These are phyloP conservation scores for Ophiostoma australiae DNA, from an alignment of 2,329 filamentous ascomycete species.

Conservation along the genomic window DNA sequence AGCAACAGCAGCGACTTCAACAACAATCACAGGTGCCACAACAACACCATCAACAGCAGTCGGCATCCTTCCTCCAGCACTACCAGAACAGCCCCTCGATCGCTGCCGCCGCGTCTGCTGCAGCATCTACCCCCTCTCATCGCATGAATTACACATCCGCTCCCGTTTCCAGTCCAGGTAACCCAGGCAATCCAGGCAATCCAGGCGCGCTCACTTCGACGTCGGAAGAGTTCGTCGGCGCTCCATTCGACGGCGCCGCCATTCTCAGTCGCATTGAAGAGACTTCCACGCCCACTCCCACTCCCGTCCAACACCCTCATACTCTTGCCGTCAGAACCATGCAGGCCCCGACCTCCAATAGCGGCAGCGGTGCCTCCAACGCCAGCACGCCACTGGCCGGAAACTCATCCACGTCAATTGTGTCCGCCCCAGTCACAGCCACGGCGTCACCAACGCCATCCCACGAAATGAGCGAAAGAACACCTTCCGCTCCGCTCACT, in stretches of 20 bases:
- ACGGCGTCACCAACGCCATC: slow-evolving; percentile 25
- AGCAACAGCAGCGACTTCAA: slow-evolving; percentile 11
- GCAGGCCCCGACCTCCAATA: slow-evolving; percentile 11
- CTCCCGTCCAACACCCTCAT: slow-evolving; percentile 18
- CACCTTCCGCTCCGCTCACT: slow-evolving; percentile 33
- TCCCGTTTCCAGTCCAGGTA: slow-evolving; percentile 27
- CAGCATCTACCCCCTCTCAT: slow-evolving; percentile 19
- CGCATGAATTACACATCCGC: slow-evolving; percentile 30
- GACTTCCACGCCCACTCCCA: slow-evolving; percentile 37
- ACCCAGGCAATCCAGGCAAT: slow-evolving; percentile 12
- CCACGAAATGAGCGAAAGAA: slow-evolving; percentile 44
- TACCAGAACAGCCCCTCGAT: slow-evolving; percentile 14
- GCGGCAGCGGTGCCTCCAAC: slow-evolving; percentile 40
- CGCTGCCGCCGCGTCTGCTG: slow-evolving; percentile 23
- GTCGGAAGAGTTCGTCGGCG: slow-evolving; percentile 58
- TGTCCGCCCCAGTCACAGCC: slow-evolving; percentile 23
- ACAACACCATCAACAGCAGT: slow-evolving; percentile 22
- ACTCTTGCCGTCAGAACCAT: slow-evolving; percentile 26
- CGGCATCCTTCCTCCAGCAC: slow-evolving; percentile 22
- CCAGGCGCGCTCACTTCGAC: slow-evolving; percentile 42
- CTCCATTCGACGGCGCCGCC: slow-evolving; percentile 59
- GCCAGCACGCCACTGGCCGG: slow-evolving; percentile 40
- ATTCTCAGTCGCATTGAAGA: slow-evolving; percentile 58
- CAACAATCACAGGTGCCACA: slow-evolving; percentile 18
- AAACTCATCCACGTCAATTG: slow-evolving; percentile 17